Conservation (phyloP, 345 rosid genomes). For the Eucalyptus pumila region DNA sequence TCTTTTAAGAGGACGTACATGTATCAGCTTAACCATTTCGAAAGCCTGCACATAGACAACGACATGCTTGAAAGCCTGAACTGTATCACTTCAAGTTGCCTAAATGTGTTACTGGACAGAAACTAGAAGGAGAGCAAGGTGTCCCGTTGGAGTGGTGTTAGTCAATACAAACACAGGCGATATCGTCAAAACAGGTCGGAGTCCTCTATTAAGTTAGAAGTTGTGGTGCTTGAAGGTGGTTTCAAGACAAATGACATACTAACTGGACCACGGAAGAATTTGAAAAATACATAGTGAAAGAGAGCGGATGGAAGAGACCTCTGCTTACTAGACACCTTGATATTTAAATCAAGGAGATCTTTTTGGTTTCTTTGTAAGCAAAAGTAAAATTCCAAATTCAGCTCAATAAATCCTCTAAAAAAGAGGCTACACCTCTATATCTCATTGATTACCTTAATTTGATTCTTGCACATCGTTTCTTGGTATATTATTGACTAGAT, state of each 20-base stretch:
- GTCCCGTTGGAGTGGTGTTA: neutral
- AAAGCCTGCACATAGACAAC: neutral
- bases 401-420: neutral
- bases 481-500: neutral
- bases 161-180: neutral
- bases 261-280: neutral
- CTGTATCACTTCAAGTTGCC: neutral
- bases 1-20: neutral
- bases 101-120: neutral
- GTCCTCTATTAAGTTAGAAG: neutral
- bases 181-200: neutral
- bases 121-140: neutral
- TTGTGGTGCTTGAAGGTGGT: neutral
- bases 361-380: neutral
- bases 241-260: fast-evolving
- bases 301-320: neutral
- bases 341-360: neutral
- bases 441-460: neutral
- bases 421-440: neutral
- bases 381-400: neutral
- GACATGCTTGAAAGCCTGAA: too few species aligned
- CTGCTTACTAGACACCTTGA: neutral
- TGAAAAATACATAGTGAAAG: neutral
- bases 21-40: neutral
- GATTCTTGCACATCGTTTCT: neutral